A percentile compares a stretch with the other conserved stretches of the same genome.
phyloP scores from a whole-genome alignment of 495 filamentous ascomycete species.

The Lophiostoma macrostomum region DNA sequence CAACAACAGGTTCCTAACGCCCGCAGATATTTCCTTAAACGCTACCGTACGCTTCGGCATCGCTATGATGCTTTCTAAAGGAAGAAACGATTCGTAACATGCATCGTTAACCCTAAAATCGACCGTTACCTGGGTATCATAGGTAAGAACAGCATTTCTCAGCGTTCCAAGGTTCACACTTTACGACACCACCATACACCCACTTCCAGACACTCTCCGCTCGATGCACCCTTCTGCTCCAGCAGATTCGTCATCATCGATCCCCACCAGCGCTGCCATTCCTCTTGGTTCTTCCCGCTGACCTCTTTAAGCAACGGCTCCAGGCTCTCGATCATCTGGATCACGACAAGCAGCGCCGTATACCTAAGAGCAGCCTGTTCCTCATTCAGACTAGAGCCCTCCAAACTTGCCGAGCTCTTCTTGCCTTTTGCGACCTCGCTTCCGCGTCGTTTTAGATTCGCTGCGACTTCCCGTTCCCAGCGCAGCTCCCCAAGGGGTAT shows the following conservation, averaged over 20 bases:
- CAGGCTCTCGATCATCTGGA: constrained; percentile 82
- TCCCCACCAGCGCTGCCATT: constrained; percentile 89
- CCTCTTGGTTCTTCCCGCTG: constrained; percentile 80
- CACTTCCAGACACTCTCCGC: constrained; percentile 87
- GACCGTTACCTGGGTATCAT: constrained; percentile 16
- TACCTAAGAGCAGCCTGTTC: constrained; percentile 72
- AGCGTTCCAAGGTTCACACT: constrained; percentile 37
- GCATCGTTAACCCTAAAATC: constrained; percentile 8
- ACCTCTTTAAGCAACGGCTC: constrained; percentile 79
- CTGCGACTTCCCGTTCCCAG: constrained; percentile 78
- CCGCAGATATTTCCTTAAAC: constrained; percentile 86
- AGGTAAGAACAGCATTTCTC: constrained; percentile 15
- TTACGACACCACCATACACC: constrained; percentile 94
- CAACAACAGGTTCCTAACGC: constrained; percentile 19
- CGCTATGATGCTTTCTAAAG: constrained; percentile 59
- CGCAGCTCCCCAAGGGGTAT: constrained; percentile 82
- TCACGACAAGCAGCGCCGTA: constrained; percentile 75
- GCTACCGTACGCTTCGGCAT: constrained; percentile 82
- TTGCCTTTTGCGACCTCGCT: constrained; percentile 40
- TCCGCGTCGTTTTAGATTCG: constrained; percentile 35
- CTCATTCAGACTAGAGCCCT: constrained; percentile 52
- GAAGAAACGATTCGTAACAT: constrained; percentile 5
- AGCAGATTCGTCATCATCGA: constrained; percentile 83
- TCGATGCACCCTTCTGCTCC: constrained; percentile 70
- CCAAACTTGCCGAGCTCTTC: constrained; percentile 9